Conservation (phyloP, 306 rosid genomes). For the Luffa aegyptiaca region DNA sequence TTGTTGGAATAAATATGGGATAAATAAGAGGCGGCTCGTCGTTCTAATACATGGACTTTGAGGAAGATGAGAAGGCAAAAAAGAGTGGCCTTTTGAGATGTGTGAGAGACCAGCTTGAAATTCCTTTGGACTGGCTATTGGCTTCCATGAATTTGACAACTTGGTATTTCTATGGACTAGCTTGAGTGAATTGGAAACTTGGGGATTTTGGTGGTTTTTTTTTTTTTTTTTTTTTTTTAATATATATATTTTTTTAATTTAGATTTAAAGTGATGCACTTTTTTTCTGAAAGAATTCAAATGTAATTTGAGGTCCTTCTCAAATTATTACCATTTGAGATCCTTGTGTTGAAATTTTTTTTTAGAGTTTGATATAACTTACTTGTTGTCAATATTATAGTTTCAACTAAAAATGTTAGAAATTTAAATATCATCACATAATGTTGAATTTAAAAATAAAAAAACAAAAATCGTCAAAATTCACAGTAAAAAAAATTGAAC, state of each 20-base stretch:
- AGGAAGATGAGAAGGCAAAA: slow-evolving; percentile 6
- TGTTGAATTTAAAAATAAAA: too few relatives aligned
- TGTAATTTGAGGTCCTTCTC: not conserved
- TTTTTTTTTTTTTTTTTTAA: not conserved
- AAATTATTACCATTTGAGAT: not conserved
- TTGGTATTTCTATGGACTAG: not conserved
- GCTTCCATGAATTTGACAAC: not conserved
- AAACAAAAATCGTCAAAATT: too few relatives aligned
- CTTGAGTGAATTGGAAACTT: not conserved
- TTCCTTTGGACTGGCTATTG: not conserved
- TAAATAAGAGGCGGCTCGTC: not conserved
- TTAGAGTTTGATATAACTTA: too few relatives aligned
- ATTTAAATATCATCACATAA: too few relatives aligned
- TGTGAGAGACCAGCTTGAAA: slow-evolving; percentile 6
- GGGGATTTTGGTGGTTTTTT: not conserved
- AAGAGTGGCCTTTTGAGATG: not conserved
- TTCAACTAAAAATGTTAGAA: too few relatives aligned
- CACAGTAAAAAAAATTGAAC: too few relatives aligned
- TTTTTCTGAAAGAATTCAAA: too few relatives aligned
- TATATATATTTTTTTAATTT: too few relatives aligned
- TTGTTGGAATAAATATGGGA: not conserved
- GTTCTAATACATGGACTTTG: not conserved
- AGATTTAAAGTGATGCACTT: too few relatives aligned
- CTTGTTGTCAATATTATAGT: too few relatives aligned
- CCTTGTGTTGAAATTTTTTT: too few relatives aligned